Conservation (phyloP, 176 grass and related monocot species). For the Phoenix roebelenii region DNA sequence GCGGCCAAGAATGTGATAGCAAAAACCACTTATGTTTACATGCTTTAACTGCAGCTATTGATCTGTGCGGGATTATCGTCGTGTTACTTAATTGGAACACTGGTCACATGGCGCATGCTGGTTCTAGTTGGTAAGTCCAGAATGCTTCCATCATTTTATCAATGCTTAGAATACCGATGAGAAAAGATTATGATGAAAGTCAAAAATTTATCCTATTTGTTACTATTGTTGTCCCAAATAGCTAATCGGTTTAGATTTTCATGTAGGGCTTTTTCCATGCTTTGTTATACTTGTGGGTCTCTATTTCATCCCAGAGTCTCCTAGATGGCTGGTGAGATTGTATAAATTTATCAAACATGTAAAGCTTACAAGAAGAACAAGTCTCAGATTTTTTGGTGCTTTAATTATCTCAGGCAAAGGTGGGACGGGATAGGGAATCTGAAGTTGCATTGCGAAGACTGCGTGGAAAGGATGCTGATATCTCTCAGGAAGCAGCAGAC, state of each 20-base stretch:
- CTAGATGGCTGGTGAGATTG: constrained; percentile 51
- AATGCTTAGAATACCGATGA: too few relatives aligned
- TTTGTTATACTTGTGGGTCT: constrained; percentile 36
- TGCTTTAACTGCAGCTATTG: constrained; percentile 26
- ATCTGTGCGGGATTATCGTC: constrained; percentile 28
- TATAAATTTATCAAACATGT: too few relatives aligned
- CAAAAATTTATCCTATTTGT: too few relatives aligned
- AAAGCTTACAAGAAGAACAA: too few relatives aligned
- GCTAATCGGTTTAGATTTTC: not conserved
- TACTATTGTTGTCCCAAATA: too few relatives aligned
- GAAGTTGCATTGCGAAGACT: constrained; percentile 31
- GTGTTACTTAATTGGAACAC: constrained; percentile 32
- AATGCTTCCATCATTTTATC: too few relatives aligned
- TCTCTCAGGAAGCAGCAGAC: constrained; percentile 37
- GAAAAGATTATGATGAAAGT: too few relatives aligned
- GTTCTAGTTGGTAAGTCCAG: constrained; percentile 19
- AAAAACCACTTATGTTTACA: constrained; percentile 1
- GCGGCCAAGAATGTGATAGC: not conserved
- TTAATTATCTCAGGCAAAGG: constrained; percentile 31
- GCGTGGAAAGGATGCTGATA: constrained; percentile 33
- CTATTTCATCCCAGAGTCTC: constrained; percentile 52
- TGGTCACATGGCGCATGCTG: constrained; percentile 37
- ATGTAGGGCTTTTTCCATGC: constrained; percentile 40
- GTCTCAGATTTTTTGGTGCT: too few relatives aligned
- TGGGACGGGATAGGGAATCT: constrained; percentile 39